phyloP scores from a whole-genome alignment of 306 rosid species.

The Vachellia pachyceras region DNA sequence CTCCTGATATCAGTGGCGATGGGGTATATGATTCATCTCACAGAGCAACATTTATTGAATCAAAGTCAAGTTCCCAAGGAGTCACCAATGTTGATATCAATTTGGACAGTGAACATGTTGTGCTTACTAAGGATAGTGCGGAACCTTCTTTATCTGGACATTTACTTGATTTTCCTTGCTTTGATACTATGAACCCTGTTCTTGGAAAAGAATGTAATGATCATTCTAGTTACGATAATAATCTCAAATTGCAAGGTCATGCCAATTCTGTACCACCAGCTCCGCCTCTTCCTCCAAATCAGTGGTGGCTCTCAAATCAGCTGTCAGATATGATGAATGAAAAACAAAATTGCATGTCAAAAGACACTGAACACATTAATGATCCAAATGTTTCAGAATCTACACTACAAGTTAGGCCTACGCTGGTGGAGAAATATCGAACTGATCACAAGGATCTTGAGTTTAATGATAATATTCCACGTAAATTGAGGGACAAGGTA shows the following conservation, averaged over 20 bases:
- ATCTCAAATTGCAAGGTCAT: slow-evolving; percentile 39
- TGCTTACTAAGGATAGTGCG: slow-evolving; percentile 37
- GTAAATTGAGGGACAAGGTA: slow-evolving; percentile 63
- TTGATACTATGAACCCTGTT: slow-evolving; percentile 61
- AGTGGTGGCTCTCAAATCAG: slow-evolving; percentile 62
- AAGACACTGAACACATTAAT: slow-evolving; percentile 34
- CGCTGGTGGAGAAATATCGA: slow-evolving; percentile 45
- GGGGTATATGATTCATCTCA: slow-evolving; percentile 55
- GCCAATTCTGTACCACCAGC: slow-evolving; percentile 52
- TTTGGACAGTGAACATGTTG: slow-evolving; percentile 34
- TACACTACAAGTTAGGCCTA: slow-evolving; percentile 41
- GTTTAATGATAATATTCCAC: slow-evolving; percentile 42
- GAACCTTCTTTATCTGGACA: slow-evolving; percentile 62
- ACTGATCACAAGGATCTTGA: slow-evolving; percentile 35
- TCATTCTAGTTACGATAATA: slow-evolving; percentile 40
- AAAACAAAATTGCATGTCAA: slow-evolving; percentile 41
- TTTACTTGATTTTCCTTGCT: slow-evolving; percentile 79
- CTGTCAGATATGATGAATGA: slow-evolving; percentile 54
- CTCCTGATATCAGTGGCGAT: slow-evolving; percentile 57
- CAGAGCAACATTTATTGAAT: slow-evolving; percentile 58
- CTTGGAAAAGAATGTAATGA: slow-evolving; percentile 49
- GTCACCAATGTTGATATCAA: slow-evolving; percentile 43
- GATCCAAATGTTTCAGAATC: slow-evolving; percentile 48
- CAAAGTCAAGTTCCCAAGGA: slow-evolving; percentile 49
- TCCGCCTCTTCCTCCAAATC: slow-evolving; percentile 79